A percentile compares a stretch with the other conserved stretches of the same genome.
Evolutionary conservation across 2,329 filamentous ascomycete species (phyloP).

Genomic region (Pyrenochaeta sp.): DNA sequence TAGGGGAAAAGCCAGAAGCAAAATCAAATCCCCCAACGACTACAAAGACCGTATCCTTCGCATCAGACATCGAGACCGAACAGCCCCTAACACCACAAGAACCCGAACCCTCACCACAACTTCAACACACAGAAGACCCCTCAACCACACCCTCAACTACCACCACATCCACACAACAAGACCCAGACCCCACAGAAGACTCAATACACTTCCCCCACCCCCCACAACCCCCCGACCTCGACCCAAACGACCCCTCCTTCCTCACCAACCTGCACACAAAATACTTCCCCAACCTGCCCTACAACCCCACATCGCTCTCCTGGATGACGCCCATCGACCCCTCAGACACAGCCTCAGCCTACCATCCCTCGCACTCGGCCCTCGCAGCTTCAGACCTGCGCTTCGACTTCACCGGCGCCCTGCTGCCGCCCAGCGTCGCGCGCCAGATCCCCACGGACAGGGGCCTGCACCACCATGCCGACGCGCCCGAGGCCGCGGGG

Average conservation of each 20-base stretch:
- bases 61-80: constrained; percentile 18
- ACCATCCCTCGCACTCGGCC: constrained; percentile 77
- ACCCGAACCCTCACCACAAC: constrained; percentile 1
- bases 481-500: constrained; percentile 90
- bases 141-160: constrained; percentile 64
- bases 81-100: constrained; percentile 8
- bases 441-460: constrained; percentile 76
- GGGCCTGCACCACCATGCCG: constrained; percentile 91
- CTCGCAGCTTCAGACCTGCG: constrained; percentile 80
- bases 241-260: constrained; percentile 84
- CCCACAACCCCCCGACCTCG: constrained; percentile 71
- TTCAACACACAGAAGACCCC: constrained; percentile 5
- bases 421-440: constrained; percentile 79
- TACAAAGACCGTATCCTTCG: constrained; percentile 47
- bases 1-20: constrained; percentile 18
- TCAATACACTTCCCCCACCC: constrained; percentile 67
- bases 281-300: constrained; percentile 88
- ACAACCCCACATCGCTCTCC: constrained; percentile 83
- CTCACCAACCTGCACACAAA: constrained; percentile 84
- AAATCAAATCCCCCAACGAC: constrained; percentile 11
- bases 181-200: constrained; percentile 62
- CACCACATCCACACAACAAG: constrained; percentile 48
- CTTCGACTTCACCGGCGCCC: constrained; percentile 83
- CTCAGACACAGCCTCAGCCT: constrained; percentile 72
- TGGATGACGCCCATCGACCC: constrained; percentile 82